A percentile compares a stretch with the other conserved stretches of the same genome.
These are phyloP conservation scores for Syzygium jambos DNA, from an alignment of 345 rosid species.

Conservation along the genomic window DNA sequence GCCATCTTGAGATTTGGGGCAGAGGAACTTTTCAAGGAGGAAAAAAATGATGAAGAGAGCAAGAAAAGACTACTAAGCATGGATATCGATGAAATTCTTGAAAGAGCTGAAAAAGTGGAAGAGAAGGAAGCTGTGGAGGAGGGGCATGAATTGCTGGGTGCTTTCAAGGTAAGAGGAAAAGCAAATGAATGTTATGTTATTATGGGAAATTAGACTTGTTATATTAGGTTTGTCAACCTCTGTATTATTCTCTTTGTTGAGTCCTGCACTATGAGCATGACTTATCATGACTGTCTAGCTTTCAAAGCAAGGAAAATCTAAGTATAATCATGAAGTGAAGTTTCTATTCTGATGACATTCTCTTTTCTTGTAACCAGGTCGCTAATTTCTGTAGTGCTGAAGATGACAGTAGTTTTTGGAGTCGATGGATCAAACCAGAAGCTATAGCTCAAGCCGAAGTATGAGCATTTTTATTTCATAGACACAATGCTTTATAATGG, in stretches of 20 bases:
- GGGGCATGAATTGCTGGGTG: conserved; percentile 78
- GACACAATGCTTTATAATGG: not conserved
- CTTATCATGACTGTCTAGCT: not conserved
- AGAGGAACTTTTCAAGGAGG: conserved; percentile 97
- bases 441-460: conserved; percentile 85
- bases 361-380: conserved; percentile 40
- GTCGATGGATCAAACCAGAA: conserved; percentile 99
- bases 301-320: not conserved
- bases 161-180: conserved; percentile 72
- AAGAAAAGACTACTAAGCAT: conserved; percentile 78
- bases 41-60: conserved; percentile 93
- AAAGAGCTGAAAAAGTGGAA: conserved; percentile 97
- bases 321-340: not conserved
- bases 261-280: not conserved
- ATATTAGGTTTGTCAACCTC: not conserved
- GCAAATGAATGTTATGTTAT: not conserved
- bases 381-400: conserved; percentile 86
- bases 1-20: conserved; percentile 99
- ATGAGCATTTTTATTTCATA: conserved; percentile 13
- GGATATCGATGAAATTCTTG: conserved; percentile 98
- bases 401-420: conserved; percentile 98
- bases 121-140: conserved; percentile 58
- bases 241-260: not conserved
- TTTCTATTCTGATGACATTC: not conserved
- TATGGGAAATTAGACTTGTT: not conserved